Evolutionary conservation across 495 filamentous ascomycete genomes (phyloP).

Genomic region (Penicillium paxilli): DNA sequence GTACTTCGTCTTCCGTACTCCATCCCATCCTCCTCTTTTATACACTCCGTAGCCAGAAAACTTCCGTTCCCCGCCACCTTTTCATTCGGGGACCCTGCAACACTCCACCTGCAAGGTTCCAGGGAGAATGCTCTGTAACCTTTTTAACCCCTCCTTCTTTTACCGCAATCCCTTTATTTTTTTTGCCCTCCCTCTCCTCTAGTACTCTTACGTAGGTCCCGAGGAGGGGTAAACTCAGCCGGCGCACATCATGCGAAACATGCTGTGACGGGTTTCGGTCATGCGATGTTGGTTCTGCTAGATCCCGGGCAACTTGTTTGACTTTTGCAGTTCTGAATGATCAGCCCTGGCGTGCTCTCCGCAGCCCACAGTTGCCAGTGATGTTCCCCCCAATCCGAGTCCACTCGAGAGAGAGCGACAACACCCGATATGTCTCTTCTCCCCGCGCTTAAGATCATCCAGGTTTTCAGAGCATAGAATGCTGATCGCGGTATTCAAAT

Average conservation of each 20-base stretch:
- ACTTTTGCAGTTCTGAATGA: background rate
- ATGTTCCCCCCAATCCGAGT: constrained; percentile 4
- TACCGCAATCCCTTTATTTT: constrained; percentile 1
- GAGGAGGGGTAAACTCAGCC: constrained; percentile 32
- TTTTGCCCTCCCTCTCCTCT: constrained; percentile 15
- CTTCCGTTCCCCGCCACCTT: background rate
- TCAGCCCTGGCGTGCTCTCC: background rate
- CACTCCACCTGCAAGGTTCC: constrained; percentile 6
- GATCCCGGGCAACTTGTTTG: background rate
- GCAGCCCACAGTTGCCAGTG: background rate
- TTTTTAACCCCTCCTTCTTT: background rate
- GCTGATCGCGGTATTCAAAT: constrained; percentile 12
- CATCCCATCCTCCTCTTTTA: background rate
- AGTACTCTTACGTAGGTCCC: constrained; percentile 23
- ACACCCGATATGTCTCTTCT: background rate
- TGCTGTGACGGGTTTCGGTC: constrained; percentile 18
- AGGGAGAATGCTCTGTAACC: constrained; percentile 9
- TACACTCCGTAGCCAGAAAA: background rate
- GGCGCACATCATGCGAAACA: constrained; percentile 32
- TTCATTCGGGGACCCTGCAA: constrained; percentile 13
- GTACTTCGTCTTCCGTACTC: background rate
- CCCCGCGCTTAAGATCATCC: constrained; percentile 1
- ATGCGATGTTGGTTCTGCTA: constrained; percentile 17
- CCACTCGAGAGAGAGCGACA: too few relatives aligned
- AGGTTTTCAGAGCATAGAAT: background rate